phyloP scores from a whole-genome alignment of 2,329 filamentous ascomycete genomes.

The Colletotrichum sp. region DNA sequence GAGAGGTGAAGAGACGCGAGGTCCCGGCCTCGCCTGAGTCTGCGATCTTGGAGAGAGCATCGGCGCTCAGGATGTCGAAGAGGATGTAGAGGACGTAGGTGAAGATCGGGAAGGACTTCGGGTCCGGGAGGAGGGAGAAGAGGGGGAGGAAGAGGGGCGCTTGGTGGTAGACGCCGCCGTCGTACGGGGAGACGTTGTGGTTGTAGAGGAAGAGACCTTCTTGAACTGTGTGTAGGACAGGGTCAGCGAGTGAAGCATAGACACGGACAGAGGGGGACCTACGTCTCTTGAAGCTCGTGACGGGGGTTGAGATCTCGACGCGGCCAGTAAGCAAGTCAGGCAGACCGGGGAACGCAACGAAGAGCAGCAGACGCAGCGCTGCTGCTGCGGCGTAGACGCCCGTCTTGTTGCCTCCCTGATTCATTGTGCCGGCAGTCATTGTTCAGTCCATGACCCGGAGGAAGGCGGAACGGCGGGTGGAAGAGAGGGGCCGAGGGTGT shows the following conservation, averaged over 20 bases:
- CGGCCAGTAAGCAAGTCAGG: constrained; percentile 86
- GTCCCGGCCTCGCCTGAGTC: constrained; percentile 78
- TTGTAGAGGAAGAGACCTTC: constrained; percentile 96
- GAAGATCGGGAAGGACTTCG: constrained; percentile 69
- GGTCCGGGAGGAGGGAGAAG: constrained; percentile 84
- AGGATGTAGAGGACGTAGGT: constrained; percentile 81
- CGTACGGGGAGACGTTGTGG: constrained; percentile 95
- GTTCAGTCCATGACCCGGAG: constrained; percentile 20
- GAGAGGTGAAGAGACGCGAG: constrained; percentile 79
- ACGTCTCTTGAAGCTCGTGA: constrained; percentile 98
- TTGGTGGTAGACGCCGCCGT: constrained; percentile 84
- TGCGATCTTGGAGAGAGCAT: constrained; percentile 80
- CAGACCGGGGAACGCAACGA: constrained; percentile 80
- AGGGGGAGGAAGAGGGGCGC: constrained; percentile 89
- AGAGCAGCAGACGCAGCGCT: constrained; percentile 79
- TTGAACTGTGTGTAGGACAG: constrained; percentile 66
- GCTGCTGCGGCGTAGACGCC: constrained; percentile 77
- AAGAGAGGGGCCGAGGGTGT: not conserved
- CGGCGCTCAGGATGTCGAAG: constrained; percentile 82
- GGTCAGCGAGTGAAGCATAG: not conserved
- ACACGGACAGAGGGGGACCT: constrained; percentile 37
- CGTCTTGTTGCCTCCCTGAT: constrained; percentile 42
- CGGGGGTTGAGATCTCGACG: constrained; percentile 95
- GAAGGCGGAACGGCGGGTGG: not conserved
- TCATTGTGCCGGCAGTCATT: constrained; percentile 34